Percentiles rank a stretch among this genome's conserved stretches.
These are phyloP conservation scores for Cicer judaicum DNA, from an alignment of 306 rosid species.

Conservation along the genomic window DNA sequence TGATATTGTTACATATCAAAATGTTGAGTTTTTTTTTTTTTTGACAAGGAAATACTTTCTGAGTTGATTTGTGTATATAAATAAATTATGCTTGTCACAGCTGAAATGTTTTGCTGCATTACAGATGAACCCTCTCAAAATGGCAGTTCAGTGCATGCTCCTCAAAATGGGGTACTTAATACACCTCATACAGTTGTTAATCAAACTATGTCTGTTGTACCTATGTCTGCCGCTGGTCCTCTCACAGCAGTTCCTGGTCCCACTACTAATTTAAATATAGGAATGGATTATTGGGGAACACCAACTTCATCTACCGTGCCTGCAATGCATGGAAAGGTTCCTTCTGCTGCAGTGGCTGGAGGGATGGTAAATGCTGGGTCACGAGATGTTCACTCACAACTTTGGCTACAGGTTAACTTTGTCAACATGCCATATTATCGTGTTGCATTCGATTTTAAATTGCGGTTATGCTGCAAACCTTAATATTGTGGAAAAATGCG, in stretches of 20 bases:
- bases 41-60: slow-evolving; percentile 15
- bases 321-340: slow-evolving; percentile 75
- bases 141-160: slow-evolving; percentile 69
- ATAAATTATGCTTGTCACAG: slow-evolving; percentile 7
- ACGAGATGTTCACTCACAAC: slow-evolving; percentile 89
- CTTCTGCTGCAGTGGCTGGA: slow-evolving; percentile 84
- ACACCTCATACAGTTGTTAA: slow-evolving; percentile 69
- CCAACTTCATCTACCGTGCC: slow-evolving; percentile 76
- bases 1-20: slow-evolving; percentile 32
- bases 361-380: slow-evolving; percentile 78
- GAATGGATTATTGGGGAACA: slow-evolving; percentile 98
- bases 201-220: slow-evolving; percentile 67
- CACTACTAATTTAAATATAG: slow-evolving; percentile 90
- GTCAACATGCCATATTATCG: slow-evolving; percentile 29
- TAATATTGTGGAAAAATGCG: too few species aligned
- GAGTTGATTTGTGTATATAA: slow-evolving; percentile 36
- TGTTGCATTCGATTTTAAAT: not conserved
- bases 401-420: slow-evolving; percentile 79
- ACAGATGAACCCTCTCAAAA: slow-evolving; percentile 86
- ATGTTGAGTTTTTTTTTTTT: too few species aligned
- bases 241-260: slow-evolving; percentile 84
- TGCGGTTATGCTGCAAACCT: too few species aligned
- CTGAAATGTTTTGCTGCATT: slow-evolving; percentile 38
- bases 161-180: slow-evolving; percentile 83
- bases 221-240: slow-evolving; percentile 75